Evolutionary conservation across 2,329 filamentous ascomycete species (phyloP), one percentile per base, ranked within the genome.

Genomic region (Penicillium glabrum): DNA sequence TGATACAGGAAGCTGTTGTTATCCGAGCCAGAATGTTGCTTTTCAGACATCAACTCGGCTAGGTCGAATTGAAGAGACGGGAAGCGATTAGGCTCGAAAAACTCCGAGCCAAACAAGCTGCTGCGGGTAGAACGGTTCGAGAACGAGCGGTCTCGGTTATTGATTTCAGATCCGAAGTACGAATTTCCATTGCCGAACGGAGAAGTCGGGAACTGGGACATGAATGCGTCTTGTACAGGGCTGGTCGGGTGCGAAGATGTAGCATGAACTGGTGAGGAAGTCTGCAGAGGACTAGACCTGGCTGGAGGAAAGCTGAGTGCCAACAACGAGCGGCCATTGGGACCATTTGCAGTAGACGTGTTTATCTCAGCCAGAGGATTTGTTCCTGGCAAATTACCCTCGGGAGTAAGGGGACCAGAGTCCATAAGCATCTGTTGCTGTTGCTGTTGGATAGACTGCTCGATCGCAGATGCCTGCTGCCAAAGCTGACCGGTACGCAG

Each of bases 361-460:
- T 59, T 62, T 35, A 60, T 60, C 43, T 74, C 75, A 62, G 73
- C 62, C 37, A 72, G 63, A 54, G 71, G 66, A 57, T 77, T 79
- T 10, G 82, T 83, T 54, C 82, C 82, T 24, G 83, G 82, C 14
- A 86, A 72, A 31, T 80, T 78, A 27, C 82, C 83, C 71, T 87
- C 85, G n/a, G 85, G 85, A n/a, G 84, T 86, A 47, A 79, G 66
- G 33, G 76, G 76, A n/a, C 74, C 77, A 51, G 72, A 72, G 44
- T 75, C 76, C 62, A 75, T 62, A 52, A 75, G 73, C 67, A 75
- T 73, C 53, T 75, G 76, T 55, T 77, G 75, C 46, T 79, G 75
- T 54, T 80, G 77, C 54, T 79, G 74, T 46, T 78, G 75, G 49
- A 76, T 75, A 19, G 73, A 71, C 58, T 79, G 73, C 59, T 79